phyloP scores from a whole-genome alignment of 2,329 filamentous ascomycete species.

The Cercospora sp. region DNA sequence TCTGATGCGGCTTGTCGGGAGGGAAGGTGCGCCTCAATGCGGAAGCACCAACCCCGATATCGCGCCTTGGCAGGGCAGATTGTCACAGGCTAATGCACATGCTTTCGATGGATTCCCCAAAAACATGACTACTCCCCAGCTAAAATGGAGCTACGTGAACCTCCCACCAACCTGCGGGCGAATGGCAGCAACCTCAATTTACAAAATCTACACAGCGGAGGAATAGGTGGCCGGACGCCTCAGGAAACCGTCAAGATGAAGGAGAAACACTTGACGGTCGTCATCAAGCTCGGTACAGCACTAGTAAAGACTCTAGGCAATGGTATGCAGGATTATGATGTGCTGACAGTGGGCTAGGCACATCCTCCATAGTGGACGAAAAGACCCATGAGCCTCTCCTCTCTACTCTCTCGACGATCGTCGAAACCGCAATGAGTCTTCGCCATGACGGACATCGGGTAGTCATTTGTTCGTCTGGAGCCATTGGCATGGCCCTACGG shows the following conservation, averaged over 20 bases:
- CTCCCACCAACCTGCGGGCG: not conserved
- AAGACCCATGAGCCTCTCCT: slow-evolving; percentile 90
- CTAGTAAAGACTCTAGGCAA: slow-evolving; percentile 21
- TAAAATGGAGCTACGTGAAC: slow-evolving; percentile 7
- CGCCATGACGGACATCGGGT: slow-evolving; percentile 90
- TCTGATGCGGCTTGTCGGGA: not conserved
- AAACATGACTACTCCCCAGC: not conserved
- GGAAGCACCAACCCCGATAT: slow-evolving; percentile 6
- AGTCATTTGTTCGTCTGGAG: slow-evolving; percentile 93
- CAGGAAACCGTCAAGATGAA: slow-evolving; percentile 56
- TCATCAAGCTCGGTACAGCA: slow-evolving; percentile 78
- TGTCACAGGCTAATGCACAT: slow-evolving; percentile 8
- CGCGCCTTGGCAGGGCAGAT: slow-evolving; percentile 4
- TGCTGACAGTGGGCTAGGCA: slow-evolving; percentile 60
- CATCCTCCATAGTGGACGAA: slow-evolving; percentile 98
- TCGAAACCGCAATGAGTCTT: slow-evolving; percentile 87
- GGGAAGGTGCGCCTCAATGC: not conserved
- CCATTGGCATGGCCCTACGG: slow-evolving; percentile 88
- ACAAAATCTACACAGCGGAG: not conserved
- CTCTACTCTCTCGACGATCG: slow-evolving; percentile 86
- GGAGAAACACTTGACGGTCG: slow-evolving; percentile 70
- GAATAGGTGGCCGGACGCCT: not conserved
- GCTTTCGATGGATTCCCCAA: not conserved
- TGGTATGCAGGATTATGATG: slow-evolving; percentile 12
- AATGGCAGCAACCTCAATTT: slow-evolving; percentile 7